These are phyloP conservation scores for Pezizomycotina sp. DNA, from an alignment of 2,329 filamentous ascomycete genomes.

Conservation along the genomic window DNA sequence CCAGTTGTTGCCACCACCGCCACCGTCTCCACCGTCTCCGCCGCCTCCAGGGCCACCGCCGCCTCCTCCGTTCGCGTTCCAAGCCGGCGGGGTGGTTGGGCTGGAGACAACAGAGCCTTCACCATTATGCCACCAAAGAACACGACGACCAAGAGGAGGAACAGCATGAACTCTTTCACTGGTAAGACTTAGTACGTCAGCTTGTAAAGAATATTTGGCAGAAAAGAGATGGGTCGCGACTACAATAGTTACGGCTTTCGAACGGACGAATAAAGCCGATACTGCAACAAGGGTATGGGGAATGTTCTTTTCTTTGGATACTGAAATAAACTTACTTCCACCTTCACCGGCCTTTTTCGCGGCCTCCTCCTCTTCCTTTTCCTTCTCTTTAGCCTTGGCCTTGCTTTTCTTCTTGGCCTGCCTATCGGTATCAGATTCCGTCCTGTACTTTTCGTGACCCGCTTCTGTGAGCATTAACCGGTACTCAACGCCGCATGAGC, in stretches of 20 bases:
- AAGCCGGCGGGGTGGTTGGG: slow-evolving; percentile 8
- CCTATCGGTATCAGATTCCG: slow-evolving; percentile 14
- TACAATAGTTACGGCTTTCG: too few relatives aligned
- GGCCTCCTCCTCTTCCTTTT: slow-evolving; percentile 7
- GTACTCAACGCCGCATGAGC: slow-evolving; percentile 86
- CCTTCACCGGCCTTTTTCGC: slow-evolving; percentile 9
- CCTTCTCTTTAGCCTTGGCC: slow-evolving; percentile 7
- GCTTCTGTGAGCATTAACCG: slow-evolving; percentile 24
- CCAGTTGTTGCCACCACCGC: slow-evolving; percentile 16
- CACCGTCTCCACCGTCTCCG: slow-evolving; percentile 15
- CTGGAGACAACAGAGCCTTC: slow-evolving; percentile 11
- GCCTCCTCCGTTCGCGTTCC: slow-evolving; percentile 6
- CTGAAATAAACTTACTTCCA: too few relatives aligned
- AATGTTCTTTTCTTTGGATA: too few relatives aligned
- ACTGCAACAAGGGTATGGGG: too few relatives aligned
- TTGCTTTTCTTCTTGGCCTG: slow-evolving; percentile 14
- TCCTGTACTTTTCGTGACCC: slow-evolving; percentile 17
- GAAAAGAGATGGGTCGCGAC: too few relatives aligned
- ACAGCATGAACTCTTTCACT: slow-evolving; percentile 16
- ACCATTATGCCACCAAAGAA: slow-evolving; percentile 17
- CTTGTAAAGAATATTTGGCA: too few relatives aligned
- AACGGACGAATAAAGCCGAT: too few relatives aligned
- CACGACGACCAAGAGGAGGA: slow-evolving; percentile 11
- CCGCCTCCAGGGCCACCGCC: slow-evolving; percentile 9
- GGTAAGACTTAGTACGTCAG: too few relatives aligned